Percentiles rank a stretch among this genome's conserved stretches.
These are phyloP conservation scores for Conticribra guillardii DNA, from an alignment of 108 stramenopile species.

Conservation along the genomic window DNA sequence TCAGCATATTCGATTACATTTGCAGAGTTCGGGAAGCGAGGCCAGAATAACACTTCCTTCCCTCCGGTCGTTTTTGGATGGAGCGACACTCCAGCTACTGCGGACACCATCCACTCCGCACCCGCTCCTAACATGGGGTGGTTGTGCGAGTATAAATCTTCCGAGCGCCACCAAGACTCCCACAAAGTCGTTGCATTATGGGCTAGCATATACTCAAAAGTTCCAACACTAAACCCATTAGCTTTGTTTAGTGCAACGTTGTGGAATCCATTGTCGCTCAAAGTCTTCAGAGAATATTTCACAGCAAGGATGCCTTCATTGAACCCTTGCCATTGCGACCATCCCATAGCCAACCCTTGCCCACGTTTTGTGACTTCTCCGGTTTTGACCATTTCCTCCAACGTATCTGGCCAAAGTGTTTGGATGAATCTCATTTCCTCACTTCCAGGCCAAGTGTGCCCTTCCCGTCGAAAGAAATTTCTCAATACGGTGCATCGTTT, in stretches of 20 bases:
- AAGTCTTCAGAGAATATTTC: conserved; percentile 43
- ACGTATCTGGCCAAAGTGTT: conserved; percentile 5
- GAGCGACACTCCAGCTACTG: conserved; percentile 49
- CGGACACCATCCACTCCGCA: conserved; percentile 55
- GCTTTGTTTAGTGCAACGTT: conserved; percentile 46
- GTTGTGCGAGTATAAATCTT: conserved; percentile 55
- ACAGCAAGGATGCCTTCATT: conserved; percentile 52
- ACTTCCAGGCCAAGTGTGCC: conserved; percentile 49
- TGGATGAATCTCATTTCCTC: conserved; percentile 30
- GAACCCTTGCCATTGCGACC: conserved; percentile 52
- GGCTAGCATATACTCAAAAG: conserved; percentile 51
- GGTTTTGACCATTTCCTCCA: conserved; percentile 32
- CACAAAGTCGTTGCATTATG: conserved; percentile 64
- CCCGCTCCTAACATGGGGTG: conserved; percentile 62
- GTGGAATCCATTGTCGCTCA: conserved; percentile 49
- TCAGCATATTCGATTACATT: conserved; percentile 30
- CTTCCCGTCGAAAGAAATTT: conserved; percentile 36
- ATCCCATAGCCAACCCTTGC: conserved; percentile 37
- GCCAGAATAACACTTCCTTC: conserved; percentile 43
- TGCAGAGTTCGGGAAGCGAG: conserved; percentile 46
- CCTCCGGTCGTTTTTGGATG: conserved; percentile 40
- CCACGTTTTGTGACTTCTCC: conserved; percentile 39
- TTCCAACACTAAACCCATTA: conserved; percentile 43
- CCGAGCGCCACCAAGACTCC: conserved; percentile 58
- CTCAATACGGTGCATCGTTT: conserved; percentile 40